Conservation (phyloP, 2,329 filamentous ascomycete species). For the Elsinoe fawcettii region DNA sequence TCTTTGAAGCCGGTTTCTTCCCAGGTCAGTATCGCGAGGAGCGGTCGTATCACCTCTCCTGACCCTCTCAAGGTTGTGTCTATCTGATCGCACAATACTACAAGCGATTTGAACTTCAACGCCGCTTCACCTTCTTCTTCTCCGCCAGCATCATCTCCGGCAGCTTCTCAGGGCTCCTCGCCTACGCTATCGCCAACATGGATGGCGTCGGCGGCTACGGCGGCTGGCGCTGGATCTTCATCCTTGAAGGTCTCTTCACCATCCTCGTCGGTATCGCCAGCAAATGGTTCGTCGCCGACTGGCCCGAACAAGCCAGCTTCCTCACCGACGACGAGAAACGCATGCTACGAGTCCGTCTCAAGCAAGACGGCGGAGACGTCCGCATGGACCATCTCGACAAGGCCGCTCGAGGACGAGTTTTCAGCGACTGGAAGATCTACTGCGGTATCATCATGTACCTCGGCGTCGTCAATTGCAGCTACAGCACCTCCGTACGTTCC, state of each 20-base stretch:
- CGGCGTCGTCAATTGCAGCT: constrained; percentile 15
- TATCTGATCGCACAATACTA: constrained; percentile 9
- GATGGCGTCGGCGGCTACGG: constrained; percentile 23
- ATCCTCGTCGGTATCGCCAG: constrained; percentile 26
- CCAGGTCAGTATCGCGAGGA: not conserved
- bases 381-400: constrained; percentile 13
- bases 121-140: constrained; percentile 16
- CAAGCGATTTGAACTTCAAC: constrained; percentile 15
- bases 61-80: not conserved
- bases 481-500: constrained; percentile 27
- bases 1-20: constrained; percentile 26
- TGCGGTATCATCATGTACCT: constrained; percentile 27
- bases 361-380: not conserved
- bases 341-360: constrained; percentile 1
- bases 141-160: constrained; percentile 20
- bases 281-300: constrained; percentile 28
- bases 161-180: constrained; percentile 25
- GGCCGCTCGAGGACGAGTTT: constrained; percentile 27
- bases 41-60: not conserved
- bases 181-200: constrained; percentile 25
- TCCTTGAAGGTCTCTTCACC: constrained; percentile 28
- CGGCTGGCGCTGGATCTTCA: constrained; percentile 28
- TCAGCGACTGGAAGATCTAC: constrained; percentile 29
- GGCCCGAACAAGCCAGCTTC: constrained; percentile 30
- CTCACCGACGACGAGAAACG: constrained; percentile 27